A percentile compares a stretch with the other conserved stretches of the same genome.
These are phyloP conservation scores for Cryptococcus sp. DNA, from an alignment of 1,284 basidiomycete species.

Conservation along the genomic window DNA sequence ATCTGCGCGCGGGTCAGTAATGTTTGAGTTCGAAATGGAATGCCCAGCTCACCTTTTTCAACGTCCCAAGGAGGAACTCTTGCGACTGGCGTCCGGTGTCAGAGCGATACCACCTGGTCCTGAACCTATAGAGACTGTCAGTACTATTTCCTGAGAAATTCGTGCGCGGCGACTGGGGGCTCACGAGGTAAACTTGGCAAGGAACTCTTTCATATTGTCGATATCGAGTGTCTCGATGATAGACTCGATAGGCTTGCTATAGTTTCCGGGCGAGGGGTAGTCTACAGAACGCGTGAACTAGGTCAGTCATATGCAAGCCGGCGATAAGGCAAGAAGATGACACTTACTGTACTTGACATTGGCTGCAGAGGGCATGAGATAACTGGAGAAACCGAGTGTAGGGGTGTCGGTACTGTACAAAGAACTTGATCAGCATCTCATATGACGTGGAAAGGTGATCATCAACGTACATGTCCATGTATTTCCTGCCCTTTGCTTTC, in stretches of 20 bases:
- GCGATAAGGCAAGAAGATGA: not conserved
- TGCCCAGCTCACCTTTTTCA: slow-evolving; percentile 61
- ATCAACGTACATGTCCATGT: slow-evolving; percentile 77
- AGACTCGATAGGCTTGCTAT: slow-evolving; percentile 39
- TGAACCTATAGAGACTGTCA: slow-evolving; percentile 33
- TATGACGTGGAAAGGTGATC: not conserved
- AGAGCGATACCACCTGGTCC: slow-evolving; percentile 56
- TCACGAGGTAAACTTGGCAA: slow-evolving; percentile 66
- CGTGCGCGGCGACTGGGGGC: slow-evolving; percentile 63
- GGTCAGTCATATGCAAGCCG: not conserved
- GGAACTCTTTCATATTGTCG: slow-evolving; percentile 59
- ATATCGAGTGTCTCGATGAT: slow-evolving; percentile 41
- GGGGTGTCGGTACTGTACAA: slow-evolving; percentile 69
- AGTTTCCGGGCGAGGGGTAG: slow-evolving; percentile 47
- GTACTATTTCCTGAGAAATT: slow-evolving; percentile 50
- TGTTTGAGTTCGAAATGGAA: not conserved
- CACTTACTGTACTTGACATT: slow-evolving; percentile 44
- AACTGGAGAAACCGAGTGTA: slow-evolving; percentile 52
- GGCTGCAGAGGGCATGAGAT: slow-evolving; percentile 40
- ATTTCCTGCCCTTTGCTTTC: slow-evolving; percentile 63
- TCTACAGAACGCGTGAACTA: slow-evolving; percentile 13
- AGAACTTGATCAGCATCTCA: slow-evolving; percentile 12
- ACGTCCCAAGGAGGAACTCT: slow-evolving; percentile 74
- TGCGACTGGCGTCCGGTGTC: slow-evolving; percentile 75
- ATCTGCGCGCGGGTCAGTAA: slow-evolving; percentile 57